Conservation (phyloP, 2,329 filamentous ascomycete genomes). For the Colletotrichum sp. region DNA sequence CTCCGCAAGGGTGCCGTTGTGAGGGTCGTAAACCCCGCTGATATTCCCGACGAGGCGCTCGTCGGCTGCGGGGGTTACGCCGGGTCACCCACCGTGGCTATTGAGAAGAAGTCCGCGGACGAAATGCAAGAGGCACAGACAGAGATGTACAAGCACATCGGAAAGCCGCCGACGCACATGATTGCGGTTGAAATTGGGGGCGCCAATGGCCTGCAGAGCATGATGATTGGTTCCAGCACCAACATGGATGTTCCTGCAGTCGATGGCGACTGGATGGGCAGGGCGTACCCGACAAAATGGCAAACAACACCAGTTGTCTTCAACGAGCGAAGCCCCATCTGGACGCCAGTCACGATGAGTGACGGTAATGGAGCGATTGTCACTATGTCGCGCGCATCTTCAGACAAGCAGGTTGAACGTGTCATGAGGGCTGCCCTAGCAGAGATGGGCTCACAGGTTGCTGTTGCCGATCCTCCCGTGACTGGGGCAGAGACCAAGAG, state of each 20-base stretch:
- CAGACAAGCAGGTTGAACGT: constrained; percentile 52
- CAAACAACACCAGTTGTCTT: constrained; percentile 61
- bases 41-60: constrained; percentile 53
- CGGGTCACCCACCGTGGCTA: constrained; percentile 64
- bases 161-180: constrained; percentile 56
- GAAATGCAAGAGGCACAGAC: constrained; percentile 57
- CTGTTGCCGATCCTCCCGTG: constrained; percentile 53
- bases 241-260: constrained; percentile 57
- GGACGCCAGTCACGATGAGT: constrained; percentile 14
- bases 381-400: constrained; percentile 52
- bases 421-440: constrained; percentile 56
- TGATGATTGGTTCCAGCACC: constrained; percentile 59
- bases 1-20: constrained; percentile 55
- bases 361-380: constrained; percentile 59
- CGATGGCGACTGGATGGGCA: constrained; percentile 62
- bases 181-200: constrained; percentile 71
- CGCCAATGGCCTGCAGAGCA: constrained; percentile 64
- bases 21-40: constrained; percentile 54
- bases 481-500: constrained; percentile 53
- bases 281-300: constrained; percentile 60
- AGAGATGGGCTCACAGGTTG: constrained; percentile 60
- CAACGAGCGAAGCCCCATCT: constrained; percentile 42
- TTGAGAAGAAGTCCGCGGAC: constrained; percentile 64
- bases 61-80: constrained; percentile 63
- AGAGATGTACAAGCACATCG: constrained; percentile 58